phyloP scores from a whole-genome alignment of 805 yeast genomes.

The Hanseniaspora meyeri region DNA sequence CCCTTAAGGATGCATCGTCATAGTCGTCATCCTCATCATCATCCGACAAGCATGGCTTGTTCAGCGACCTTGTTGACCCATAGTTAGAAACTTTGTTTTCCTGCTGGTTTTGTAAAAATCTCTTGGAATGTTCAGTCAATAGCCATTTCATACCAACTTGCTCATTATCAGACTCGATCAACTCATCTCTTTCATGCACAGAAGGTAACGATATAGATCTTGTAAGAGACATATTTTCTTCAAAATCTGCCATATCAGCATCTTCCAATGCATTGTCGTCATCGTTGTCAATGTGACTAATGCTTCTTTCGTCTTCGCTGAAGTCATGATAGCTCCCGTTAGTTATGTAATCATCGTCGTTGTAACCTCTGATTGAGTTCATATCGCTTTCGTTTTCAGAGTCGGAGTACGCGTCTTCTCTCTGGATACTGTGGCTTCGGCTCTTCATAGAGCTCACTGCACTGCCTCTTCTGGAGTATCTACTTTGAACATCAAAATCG shows the following conservation, averaged over 20 bases:
- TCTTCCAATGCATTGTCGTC: background rate
- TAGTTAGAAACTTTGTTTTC: constrained; percentile 18
- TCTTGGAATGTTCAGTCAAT: constrained; percentile 30
- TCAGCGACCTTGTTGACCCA: background rate
- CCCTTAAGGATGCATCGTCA: constrained; percentile 8
- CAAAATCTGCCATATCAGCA: constrained; percentile 9
- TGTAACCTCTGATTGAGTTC: background rate
- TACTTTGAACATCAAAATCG: background rate
- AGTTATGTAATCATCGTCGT: background rate
- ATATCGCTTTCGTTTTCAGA: background rate
- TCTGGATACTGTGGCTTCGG: background rate
- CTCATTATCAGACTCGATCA: constrained; percentile 11
- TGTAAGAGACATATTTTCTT: constrained; percentile 30
- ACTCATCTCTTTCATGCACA: constrained; percentile 26
- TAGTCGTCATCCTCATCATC: constrained; percentile 19
- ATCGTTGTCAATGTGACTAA: background rate
- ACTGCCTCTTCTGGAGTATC: background rate
- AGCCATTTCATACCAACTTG: constrained; percentile 29
- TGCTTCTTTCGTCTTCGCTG: background rate
- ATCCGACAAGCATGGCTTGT: background rate
- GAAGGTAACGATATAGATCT: constrained; percentile 34
- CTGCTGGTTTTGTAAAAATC: constrained; percentile 20
- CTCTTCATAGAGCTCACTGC: background rate
- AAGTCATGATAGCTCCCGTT: background rate
- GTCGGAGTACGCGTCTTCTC: background rate